Evolutionary conservation across 139 green algal species (phyloP), one percentile per base, ranked within the genome.

Genomic region (Tetraselmis striata): DNA sequence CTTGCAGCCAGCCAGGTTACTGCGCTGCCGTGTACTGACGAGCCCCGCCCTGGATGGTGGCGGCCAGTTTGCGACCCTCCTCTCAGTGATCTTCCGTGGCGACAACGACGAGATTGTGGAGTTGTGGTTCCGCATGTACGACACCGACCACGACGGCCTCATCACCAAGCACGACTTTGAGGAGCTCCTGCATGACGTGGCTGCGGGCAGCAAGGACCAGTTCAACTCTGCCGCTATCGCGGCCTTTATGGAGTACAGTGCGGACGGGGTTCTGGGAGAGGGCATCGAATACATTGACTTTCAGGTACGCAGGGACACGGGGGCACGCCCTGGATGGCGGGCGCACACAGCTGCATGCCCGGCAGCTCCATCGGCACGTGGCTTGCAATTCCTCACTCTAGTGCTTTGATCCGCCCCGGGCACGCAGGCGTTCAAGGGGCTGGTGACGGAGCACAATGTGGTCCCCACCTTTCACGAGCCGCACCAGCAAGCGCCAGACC

Each of bases 51-150:
- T 75, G 59, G 59, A 75, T 27, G 23, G 23, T 24, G 24, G 23
- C 28, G 28, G 23, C 28, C n/a, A 77, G 74, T 77, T 77, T 77
- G 74, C 74, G 2, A 77, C 24, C 27, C 28, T 67, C 24, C 28
- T 32, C 28, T 82, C 30, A 23, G 74, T n/a, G 11, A 30, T 82
- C 23, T 86, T 77, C 76, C 59, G 84, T 1, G 84, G 84, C 2
- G 76, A 85, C 79, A 86, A 86, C 31, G 81, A 88, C 1, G 84
- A 88, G 28, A 78, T 88, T 1, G 59, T 88, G 22, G 28, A 79
- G 0, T 81, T 88, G 2, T 88, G 84, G 84, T 88, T 88, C 81
- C 59, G 75, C 25, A 88, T 88, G 84, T 87, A 79, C 30, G 80
- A 79, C 30, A 29, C 11, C 5, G 80, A 79, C 30, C 80, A 84